Percentiles rank a stretch among this genome's conserved stretches.
These are phyloP conservation scores for Leishmania turanica DNA, from an alignment of 208 protist genomes.

Conservation along the genomic window DNA sequence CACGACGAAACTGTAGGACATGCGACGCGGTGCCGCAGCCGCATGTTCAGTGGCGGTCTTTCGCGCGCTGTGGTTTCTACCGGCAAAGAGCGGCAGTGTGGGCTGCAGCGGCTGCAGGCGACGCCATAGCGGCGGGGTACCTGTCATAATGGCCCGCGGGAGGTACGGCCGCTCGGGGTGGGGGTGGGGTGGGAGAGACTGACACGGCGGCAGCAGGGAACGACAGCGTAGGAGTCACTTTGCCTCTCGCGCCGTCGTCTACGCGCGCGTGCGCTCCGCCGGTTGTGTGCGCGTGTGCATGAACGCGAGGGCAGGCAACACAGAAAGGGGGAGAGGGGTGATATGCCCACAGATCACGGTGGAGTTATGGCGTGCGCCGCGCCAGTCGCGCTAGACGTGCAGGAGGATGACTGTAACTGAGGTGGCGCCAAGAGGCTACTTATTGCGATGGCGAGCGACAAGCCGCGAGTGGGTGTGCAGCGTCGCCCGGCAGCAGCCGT, in stretches of 20 bases:
- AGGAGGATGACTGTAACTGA: neutral
- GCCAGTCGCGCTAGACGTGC: neutral
- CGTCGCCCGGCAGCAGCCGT: neutral
- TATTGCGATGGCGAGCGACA: neutral
- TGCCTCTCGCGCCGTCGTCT: neutral
- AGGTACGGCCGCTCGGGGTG: neutral
- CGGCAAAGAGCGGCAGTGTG: constrained; percentile 2
- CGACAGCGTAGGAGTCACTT: neutral
- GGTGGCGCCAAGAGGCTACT: neutral
- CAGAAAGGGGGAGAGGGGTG: neutral
- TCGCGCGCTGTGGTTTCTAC: no score
- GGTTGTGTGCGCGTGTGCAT: no score
- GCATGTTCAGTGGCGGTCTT: neutral
- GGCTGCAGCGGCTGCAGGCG: constrained; percentile 25
- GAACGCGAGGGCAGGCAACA: neutral
- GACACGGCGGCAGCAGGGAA: neutral
- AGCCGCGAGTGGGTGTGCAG: neutral
- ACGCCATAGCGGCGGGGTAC: constrained; percentile 12
- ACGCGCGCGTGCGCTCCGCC: neutral
- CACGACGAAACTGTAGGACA: constrained; percentile 44
- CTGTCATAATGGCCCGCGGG: neutral
- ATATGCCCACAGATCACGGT: neutral
- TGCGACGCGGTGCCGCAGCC: neutral
- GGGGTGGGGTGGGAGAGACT: neutral
- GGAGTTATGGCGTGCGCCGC: neutral